phyloP scores from a whole-genome alignment of 495 filamentous ascomycete species.

The Lindgomyces ingoldianus region DNA sequence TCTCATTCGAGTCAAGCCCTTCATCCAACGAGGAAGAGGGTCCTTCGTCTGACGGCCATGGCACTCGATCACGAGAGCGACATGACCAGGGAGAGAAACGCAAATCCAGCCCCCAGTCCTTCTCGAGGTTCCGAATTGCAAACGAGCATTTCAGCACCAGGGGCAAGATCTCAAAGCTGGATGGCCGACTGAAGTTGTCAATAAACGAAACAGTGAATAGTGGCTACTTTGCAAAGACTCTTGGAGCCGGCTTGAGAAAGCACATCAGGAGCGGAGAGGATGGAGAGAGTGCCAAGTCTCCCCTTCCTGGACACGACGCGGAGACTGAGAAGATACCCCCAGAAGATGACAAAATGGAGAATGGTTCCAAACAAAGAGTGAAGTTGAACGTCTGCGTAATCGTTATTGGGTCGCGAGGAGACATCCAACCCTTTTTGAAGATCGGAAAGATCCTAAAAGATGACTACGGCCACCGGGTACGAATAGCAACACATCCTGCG shows the following conservation, averaged over 20 bases:
- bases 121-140: constrained; percentile 53
- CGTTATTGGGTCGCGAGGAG: constrained; percentile 74
- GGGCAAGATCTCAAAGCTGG: constrained; percentile 66
- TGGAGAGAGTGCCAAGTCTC: background rate
- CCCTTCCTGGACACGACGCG: background rate
- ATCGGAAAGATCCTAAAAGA: constrained; percentile 69
- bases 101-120: constrained; percentile 17
- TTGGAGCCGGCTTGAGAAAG: constrained; percentile 57
- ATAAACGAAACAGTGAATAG: constrained; percentile 65
- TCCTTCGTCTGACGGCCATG: background rate
- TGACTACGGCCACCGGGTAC: constrained; percentile 67
- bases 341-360: constrained; percentile 31
- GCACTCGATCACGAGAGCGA: background rate
- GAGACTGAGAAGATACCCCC: constrained; percentile 20
- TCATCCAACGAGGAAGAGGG: constrained; percentile 20
- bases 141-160: constrained; percentile 65
- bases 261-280: constrained; percentile 40
- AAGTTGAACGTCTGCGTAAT: constrained; percentile 74
- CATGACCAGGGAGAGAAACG: background rate
- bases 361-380: constrained; percentile 44
- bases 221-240: constrained; percentile 69
- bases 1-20: constrained; percentile 24
- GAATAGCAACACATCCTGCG: constrained; percentile 67
- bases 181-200: constrained; percentile 70
- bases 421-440: constrained; percentile 76